phyloP scores from a whole-genome alignment of 441 rosid species.

The Erodium chrysanthum region DNA sequence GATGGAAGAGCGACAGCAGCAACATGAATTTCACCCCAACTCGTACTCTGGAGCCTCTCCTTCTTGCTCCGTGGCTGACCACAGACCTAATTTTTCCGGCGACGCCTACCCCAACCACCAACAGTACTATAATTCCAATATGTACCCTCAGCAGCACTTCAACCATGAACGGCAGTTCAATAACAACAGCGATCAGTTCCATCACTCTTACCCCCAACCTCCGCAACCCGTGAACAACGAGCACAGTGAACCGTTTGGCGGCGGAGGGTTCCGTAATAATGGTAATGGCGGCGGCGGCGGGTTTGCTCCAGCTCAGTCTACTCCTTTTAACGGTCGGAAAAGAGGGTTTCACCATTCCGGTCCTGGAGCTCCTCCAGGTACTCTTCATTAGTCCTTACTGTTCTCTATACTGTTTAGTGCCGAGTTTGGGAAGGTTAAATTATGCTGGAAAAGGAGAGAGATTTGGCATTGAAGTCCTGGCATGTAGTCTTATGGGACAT shows the following conservation, averaged over 20 bases:
- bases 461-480: not conserved
- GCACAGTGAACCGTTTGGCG: constrained; percentile 26
- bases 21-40: not conserved
- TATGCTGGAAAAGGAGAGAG: too few relatives aligned
- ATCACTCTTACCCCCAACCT: not conserved
- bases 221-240: constrained; percentile 20
- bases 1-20: constrained; percentile 3
- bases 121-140: constrained; percentile 16
- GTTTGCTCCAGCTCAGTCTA: constrained; percentile 12
- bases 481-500: not conserved
- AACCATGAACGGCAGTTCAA: constrained; percentile 23
- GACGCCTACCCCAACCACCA: constrained; percentile 24
- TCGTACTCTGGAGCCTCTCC: constrained; percentile 7
- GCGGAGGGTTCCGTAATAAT: constrained; percentile 13
- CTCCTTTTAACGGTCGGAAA: constrained; percentile 29
- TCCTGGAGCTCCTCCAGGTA: constrained; percentile 28
- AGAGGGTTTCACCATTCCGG: constrained; percentile 34
- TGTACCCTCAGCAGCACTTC: constrained; percentile 14
- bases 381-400: not conserved
- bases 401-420: too few relatives aligned
- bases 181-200: constrained; percentile 22
- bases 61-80: constrained; percentile 24
- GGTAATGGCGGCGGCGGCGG: constrained; percentile 1
- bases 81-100: constrained; percentile 26
- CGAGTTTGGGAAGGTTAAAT: too few relatives aligned